These are phyloP conservation scores for Phytopythium vexans DNA, from an alignment of 352 stramenopile species.

Conservation along the genomic window DNA sequence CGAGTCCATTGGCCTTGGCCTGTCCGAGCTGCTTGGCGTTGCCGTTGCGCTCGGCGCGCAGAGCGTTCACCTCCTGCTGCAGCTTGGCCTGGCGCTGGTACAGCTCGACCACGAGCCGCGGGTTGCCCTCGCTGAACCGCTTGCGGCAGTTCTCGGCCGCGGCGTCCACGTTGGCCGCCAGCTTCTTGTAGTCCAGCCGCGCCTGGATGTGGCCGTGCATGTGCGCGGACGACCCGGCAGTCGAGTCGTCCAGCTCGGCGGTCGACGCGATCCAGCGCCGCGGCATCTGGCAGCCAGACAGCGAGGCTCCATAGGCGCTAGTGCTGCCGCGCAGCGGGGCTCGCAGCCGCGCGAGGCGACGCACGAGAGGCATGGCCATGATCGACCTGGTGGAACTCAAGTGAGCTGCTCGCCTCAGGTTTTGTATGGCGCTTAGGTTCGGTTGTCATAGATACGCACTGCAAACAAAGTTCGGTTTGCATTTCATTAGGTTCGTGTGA, in stretches of 20 bases:
- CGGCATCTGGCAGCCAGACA: not conserved
- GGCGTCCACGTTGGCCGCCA: constrained; percentile 50
- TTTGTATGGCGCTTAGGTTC: not conserved
- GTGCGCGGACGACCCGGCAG: constrained; percentile 21
- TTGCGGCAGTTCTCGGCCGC: constrained; percentile 60
- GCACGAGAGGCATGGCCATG: not conserved
- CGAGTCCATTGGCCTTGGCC: constrained; percentile 23
- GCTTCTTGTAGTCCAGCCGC: constrained; percentile 74
- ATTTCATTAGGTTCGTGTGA: not conserved
- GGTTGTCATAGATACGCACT: constrained; percentile 2
- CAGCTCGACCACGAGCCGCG: constrained; percentile 53
- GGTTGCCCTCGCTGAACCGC: constrained; percentile 63
- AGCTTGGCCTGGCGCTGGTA: constrained; percentile 59
- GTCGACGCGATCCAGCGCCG: constrained; percentile 2
- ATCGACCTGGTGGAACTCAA: not conserved
- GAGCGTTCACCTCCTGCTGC: constrained; percentile 49
- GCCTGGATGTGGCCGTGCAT: constrained; percentile 62
- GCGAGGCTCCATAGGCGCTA: not conserved
- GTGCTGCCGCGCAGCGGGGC: too few relatives aligned
- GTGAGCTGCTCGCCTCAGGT: too few relatives aligned
- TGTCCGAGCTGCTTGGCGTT: constrained; percentile 60
- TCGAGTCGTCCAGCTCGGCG: constrained; percentile 5
- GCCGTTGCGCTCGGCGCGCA: constrained; percentile 65
- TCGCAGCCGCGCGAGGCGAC: too few relatives aligned
- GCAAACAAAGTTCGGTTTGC: not conserved